A percentile compares a stretch with the other conserved stretches of the same genome.
Conservation (phyloP, 129 eudicot species). For the carrot (Daucus carota) region DH1_v3.0 NC_030386.2:34976501-34977000, state of each 20-base stretch:
- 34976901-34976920: neutral
- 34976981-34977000: neutral
- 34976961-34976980: neutral
- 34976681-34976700: neutral
- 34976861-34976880: constrained; percentile 55
- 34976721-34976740: constrained; percentile 75
- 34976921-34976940: no score
- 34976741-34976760: constrained; percentile 99
- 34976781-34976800: constrained; percentile 81
- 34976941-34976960: neutral
- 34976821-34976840: constrained; percentile 90
- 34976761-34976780: constrained; percentile 80
- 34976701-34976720: neutral
- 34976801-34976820: constrained; percentile 85
- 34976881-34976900: neutral
- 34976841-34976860: constrained; percentile 89
- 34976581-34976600: constrained; percentile 96
- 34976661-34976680: neutral
- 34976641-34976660: neutral
- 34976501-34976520: constrained; percentile 65
- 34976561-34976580: constrained; percentile 93
- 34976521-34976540: constrained; percentile 64
- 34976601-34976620: constrained; percentile 46
- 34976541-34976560: constrained; percentile 92
- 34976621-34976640: neutral